phyloP scores from a whole-genome alignment of 2,329 filamentous ascomycete genomes.

The Diaporthe vaccinii region DNA sequence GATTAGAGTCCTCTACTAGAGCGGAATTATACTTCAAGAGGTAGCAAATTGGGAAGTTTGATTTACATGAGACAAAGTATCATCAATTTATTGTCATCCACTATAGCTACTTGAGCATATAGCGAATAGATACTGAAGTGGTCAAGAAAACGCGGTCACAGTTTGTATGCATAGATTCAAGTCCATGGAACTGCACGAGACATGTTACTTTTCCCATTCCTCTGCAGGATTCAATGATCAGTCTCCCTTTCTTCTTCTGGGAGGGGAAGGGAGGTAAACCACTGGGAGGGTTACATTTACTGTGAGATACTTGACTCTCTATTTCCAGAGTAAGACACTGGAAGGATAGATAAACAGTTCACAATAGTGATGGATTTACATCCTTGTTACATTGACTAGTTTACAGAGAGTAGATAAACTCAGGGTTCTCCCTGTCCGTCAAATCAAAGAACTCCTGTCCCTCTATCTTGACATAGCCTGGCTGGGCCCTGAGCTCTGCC shows the following conservation, averaged over 20 bases:
- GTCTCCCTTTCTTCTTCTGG: too few species aligned
- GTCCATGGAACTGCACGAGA: too few species aligned
- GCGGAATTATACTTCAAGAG: background rate
- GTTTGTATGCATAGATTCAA: background rate
- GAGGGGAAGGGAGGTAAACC: too few species aligned
- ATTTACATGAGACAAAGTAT: too few species aligned
- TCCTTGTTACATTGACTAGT: too few species aligned
- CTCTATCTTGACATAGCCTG: slow-evolving; percentile 71
- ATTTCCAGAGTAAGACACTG: background rate
- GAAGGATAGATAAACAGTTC: background rate
- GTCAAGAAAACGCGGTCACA: background rate
- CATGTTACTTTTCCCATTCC: background rate
- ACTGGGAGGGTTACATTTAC: too few species aligned
- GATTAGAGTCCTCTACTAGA: background rate
- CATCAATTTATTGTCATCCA: background rate
- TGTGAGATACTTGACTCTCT: background rate
- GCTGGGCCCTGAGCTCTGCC: slow-evolving; percentile 61
- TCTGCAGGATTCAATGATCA: background rate
- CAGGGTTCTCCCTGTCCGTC: slow-evolving; percentile 75
- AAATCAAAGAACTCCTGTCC: slow-evolving; percentile 78
- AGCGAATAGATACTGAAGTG: background rate
- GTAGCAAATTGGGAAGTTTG: background rate
- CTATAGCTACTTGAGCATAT: background rate
- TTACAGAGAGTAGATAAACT: slow-evolving; percentile 73
- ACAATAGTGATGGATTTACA: background rate